Percentiles rank a stretch among this genome's conserved stretches.
These are phyloP conservation scores for Dimocarpus longan DNA, from an alignment of 345 rosid species.

Conservation along the genomic window DNA sequence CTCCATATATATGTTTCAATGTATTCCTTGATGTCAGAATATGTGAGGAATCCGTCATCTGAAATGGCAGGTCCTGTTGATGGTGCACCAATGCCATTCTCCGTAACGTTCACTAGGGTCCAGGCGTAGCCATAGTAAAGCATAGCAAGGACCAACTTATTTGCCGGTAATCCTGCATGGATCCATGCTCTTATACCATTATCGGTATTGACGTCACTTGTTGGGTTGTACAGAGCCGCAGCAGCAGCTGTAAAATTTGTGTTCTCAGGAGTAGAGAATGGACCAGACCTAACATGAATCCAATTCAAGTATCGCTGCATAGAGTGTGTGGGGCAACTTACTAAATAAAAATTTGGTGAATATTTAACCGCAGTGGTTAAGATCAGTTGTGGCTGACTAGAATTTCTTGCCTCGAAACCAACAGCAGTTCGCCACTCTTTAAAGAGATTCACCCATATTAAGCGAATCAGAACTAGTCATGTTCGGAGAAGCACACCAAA, in stretches of 20 bases:
- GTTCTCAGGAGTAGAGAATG: background rate
- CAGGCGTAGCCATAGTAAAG: slow-evolving; percentile 41
- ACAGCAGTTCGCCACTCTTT: too few relatives aligned
- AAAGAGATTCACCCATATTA: too few relatives aligned
- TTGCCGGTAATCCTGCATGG: slow-evolving; percentile 9
- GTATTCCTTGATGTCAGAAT: slow-evolving; percentile 23
- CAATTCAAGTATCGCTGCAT: slow-evolving; percentile 24
- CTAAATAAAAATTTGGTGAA: slow-evolving; percentile 7
- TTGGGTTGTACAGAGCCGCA: background rate
- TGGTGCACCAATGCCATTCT: background rate
- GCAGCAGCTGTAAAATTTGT: slow-evolving; percentile 23
- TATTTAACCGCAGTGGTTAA: slow-evolving; percentile 10
- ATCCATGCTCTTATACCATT: slow-evolving; percentile 16
- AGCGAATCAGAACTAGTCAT: too few relatives aligned
- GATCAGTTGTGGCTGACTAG: too few relatives aligned
- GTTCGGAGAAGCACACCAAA: slow-evolving; percentile 16
- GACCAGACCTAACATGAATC: slow-evolving; percentile 17
- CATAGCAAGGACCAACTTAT: slow-evolving; percentile 27
- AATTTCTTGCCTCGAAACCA: too few relatives aligned
- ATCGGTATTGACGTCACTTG: slow-evolving; percentile 17
- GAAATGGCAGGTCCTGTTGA: slow-evolving; percentile 15
- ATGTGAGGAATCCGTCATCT: slow-evolving; percentile 11
- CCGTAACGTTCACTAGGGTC: slow-evolving; percentile 16
- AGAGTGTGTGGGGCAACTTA: slow-evolving; percentile 18
- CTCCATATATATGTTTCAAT: slow-evolving; percentile 38